Evolutionary conservation across 1,139 yeast genomes (phyloP), one percentile per base, ranked within the genome.

Genomic region (Hemisphaericaspora xylofermentans): DNA sequence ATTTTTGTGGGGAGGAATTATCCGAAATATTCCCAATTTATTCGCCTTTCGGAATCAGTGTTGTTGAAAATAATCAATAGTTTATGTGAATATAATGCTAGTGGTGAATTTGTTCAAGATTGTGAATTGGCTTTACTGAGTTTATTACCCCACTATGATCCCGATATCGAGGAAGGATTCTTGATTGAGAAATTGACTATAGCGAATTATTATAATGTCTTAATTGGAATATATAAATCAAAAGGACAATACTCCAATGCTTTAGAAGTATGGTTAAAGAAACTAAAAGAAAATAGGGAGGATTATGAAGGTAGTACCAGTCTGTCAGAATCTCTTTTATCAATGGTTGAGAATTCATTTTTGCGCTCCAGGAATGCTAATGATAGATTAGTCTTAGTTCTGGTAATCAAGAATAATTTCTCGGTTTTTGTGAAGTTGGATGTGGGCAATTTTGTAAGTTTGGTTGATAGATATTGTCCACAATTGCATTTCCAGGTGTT

Each of bases 1-100:
- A 75, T 87, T 6, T 89, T 89, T 53, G 64, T 89, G 24, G 86
- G 88, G 0, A 58, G 91, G 40, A 88, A 86, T 55, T 80, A 82
- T 47, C 82, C 96, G 3, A 88, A 88, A 57, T 89, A 84, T 56
- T 70, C 80, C 3, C 96, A 89, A 58, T 88, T 84, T 48, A 71
- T 89, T 12, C 68, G 87, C 32, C 63, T 88, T 2, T 78, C 91
- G 0, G 91, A 84, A 39, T 69, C 80, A 4, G 63, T 68, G 1
- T 57, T 85, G 33, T 68, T 73, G 4, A 57, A 61, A 6, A 65
- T 84, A 4, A 63, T 86, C 18, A 64, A 69, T 3, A 64, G 62
- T 10, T 63, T 88, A 26, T 81, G 89, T 49, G 53, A 64, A 63
- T 44, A 56, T 61, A 15, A 19, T 25, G 3, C 8, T 16, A 15